phyloP scores from a whole-genome alignment of 345 rosid species.

The Gossypium stocksii region DNA sequence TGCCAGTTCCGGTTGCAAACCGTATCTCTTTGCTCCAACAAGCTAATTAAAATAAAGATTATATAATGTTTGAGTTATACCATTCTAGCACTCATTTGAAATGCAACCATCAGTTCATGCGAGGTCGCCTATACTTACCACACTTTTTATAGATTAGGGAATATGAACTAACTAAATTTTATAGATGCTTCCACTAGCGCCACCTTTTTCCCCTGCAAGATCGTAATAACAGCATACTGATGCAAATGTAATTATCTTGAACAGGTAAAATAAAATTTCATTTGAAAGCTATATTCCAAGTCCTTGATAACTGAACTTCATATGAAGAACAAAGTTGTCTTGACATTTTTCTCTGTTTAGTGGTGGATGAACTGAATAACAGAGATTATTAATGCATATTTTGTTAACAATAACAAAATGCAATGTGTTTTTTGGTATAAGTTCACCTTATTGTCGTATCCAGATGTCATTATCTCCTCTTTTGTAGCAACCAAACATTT shows the following conservation, averaged over 20 bases:
- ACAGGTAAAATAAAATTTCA: not conserved
- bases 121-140: not conserved
- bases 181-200: not conserved
- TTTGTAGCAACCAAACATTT: slow-evolving; percentile 57
- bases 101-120: not conserved
- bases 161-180: slow-evolving; percentile 5
- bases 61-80: not conserved
- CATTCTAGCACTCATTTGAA: not conserved
- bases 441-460: slow-evolving; percentile 45
- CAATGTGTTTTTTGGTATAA: not conserved
- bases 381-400: not conserved
- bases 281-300: not conserved
- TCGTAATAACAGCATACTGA: not conserved
- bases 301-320: not conserved
- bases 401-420: slow-evolving; percentile 3
- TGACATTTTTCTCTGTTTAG: not conserved
- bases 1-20: not conserved
- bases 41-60: not conserved
- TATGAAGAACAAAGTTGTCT: too few relatives aligned
- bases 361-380: not conserved
- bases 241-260: not conserved
- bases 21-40: not conserved
- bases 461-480: slow-evolving; percentile 44
- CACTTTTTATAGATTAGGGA: not conserved
- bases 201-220: not conserved